These are phyloP conservation scores for Tothia fuscella DNA, from an alignment of 2,329 filamentous ascomycete genomes.

Conservation along the genomic window DNA sequence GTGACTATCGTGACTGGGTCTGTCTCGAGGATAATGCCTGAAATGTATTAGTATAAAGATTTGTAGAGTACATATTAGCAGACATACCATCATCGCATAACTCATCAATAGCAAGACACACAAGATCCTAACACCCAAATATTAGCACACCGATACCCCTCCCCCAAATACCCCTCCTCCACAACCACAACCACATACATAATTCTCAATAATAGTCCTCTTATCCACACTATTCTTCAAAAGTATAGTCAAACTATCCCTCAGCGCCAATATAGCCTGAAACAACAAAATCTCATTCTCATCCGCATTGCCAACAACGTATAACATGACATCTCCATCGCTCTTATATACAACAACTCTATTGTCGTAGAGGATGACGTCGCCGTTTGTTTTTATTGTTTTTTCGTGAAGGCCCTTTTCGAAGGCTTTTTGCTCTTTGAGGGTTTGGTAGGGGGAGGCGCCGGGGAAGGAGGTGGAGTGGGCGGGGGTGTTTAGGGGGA, in stretches of 20 bases:
- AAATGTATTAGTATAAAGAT: slow-evolving; percentile 43
- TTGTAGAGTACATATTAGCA: background rate
- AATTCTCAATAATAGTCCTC: slow-evolving; percentile 96
- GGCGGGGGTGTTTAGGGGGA: slow-evolving; percentile 45
- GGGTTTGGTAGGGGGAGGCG: slow-evolving; percentile 69
- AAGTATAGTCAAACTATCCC: slow-evolving; percentile 79
- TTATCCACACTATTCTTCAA: slow-evolving; percentile 96
- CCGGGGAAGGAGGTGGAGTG: slow-evolving; percentile 47
- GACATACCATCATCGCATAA: slow-evolving; percentile 24
- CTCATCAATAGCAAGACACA: slow-evolving; percentile 88
- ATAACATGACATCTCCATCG: slow-evolving; percentile 93
- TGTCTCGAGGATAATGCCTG: slow-evolving; percentile 96
- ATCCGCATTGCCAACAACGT: slow-evolving; percentile 77
- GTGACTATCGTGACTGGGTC: slow-evolving; percentile 90
- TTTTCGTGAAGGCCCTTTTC: slow-evolving; percentile 91
- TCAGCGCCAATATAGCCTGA: slow-evolving; percentile 75
- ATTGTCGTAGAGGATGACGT: slow-evolving; percentile 97
- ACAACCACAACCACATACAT: slow-evolving; percentile 60
- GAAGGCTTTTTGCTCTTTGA: slow-evolving; percentile 92
- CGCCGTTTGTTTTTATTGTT: slow-evolving; percentile 73
- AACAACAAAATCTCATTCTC: slow-evolving; percentile 97
- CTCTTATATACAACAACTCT: slow-evolving; percentile 94
- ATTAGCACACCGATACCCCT: slow-evolving; percentile 16
- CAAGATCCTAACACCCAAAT: slow-evolving; percentile 55
- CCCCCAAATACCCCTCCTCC: background rate